These are phyloP conservation scores for Aspergillus ruber DNA, from an alignment of 2,329 filamentous ascomycete species.

Conservation along the genomic window DNA sequence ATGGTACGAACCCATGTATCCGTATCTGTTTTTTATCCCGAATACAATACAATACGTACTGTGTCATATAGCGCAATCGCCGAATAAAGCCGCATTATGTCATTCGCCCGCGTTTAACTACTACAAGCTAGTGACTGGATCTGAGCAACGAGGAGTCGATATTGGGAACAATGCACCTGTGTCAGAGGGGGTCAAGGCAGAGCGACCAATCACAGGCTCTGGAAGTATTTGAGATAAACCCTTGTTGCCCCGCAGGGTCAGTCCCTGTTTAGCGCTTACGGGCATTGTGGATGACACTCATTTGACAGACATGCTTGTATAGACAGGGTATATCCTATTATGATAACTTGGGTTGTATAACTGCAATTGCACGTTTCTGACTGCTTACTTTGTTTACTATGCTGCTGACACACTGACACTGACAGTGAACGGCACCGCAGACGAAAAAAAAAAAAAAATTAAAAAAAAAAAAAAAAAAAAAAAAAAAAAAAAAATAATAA, in stretches of 20 bases:
- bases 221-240: constrained; percentile 31
- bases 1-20: constrained; percentile 12
- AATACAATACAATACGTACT: not conserved
- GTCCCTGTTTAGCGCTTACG: constrained; percentile 19
- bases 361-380: not conserved
- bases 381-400: not conserved
- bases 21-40: too few species aligned
- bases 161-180: constrained; percentile 17
- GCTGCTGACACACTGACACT: not conserved
- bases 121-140: not conserved
- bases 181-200: constrained; percentile 2
- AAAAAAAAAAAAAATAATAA: constrained; percentile 6
- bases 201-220: constrained; percentile 20
- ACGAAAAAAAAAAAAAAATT: constrained; percentile 6
- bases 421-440: not conserved
- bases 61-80: not conserved
- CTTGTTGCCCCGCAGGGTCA: constrained; percentile 22
- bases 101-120: too few species aligned
- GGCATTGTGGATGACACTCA: constrained; percentile 10
- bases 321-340: not conserved
- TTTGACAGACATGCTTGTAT: not conserved
- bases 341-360: not conserved
- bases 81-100: not conserved
- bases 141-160: not conserved
- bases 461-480: constrained; percentile 5